phyloP scores from a whole-genome alignment of 495 filamentous ascomycete genomes.

The Astrothelium subdiscretum region DNA sequence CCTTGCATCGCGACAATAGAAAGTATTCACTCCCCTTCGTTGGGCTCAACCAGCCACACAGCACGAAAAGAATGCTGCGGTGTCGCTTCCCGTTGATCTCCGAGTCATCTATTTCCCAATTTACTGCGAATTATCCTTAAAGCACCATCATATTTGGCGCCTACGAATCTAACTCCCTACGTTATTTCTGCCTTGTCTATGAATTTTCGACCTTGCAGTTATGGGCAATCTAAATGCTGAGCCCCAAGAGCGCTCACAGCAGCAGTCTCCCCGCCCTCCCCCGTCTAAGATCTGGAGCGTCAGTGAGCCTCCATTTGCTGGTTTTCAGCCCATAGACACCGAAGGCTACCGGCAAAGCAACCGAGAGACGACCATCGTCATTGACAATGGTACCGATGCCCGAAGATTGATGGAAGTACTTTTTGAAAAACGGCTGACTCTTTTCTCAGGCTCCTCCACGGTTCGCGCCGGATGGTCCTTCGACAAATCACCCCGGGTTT shows the following conservation, averaged over 20 bases:
- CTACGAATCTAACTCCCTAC: neutral
- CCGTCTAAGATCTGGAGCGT: slow-evolving; percentile 40
- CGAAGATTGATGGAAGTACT: neutral
- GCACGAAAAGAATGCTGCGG: too few relatives aligned
- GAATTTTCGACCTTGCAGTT: neutral
- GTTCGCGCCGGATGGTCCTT: slow-evolving; percentile 94
- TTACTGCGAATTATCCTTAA: too few relatives aligned
- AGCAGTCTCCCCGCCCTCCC: slow-evolving; percentile 36
- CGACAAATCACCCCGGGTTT: slow-evolving; percentile 64
- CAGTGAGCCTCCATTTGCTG: slow-evolving; percentile 69
- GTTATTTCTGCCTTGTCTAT: neutral
- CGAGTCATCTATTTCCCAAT: too few relatives aligned
- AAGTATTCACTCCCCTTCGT: too few relatives aligned
- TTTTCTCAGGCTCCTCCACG: slow-evolving; percentile 58
- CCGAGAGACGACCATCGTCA: slow-evolving; percentile 68
- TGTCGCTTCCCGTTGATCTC: too few relatives aligned
- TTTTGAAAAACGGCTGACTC: neutral
- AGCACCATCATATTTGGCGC: neutral
- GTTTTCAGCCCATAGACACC: slow-evolving; percentile 52
- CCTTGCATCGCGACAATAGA: too few relatives aligned
- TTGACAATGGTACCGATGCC: slow-evolving; percentile 73
- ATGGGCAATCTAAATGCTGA: neutral
- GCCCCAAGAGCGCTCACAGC: neutral
- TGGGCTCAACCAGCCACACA: too few relatives aligned
- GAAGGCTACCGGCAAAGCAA: slow-evolving; percentile 43